Evolutionary conservation across 306 rosid genomes (phyloP), one percentile per base, ranked within the genome.

Genomic region (Carpinus viminea): DNA sequence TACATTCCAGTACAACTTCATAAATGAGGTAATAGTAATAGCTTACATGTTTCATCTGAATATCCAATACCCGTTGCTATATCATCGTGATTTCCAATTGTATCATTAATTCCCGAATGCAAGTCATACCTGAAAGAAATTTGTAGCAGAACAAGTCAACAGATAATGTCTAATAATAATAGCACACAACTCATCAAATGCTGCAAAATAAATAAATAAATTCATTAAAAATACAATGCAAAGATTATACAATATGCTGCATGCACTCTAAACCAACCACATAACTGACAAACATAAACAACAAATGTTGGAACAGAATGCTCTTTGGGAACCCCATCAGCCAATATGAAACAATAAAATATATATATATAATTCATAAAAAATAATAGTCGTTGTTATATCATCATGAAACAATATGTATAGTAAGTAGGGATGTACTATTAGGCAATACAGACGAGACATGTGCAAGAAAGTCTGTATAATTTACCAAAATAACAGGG

Each of bases 1-100:
- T 81, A 76, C 24, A 24, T 81, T 79, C 28, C 75, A 84, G 72
- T 84, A 84, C 41, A 61, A 81, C 83, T 81, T 81, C 45, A 28
- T 73, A 53, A 1, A 45, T 43, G 5, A 26, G 45, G 47, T 54
- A 13, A 48, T 70, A 41, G 65, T 59, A 46, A 62, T 80, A 71
- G 79, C 90, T 87, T 89, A 94, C 98, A 65, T 24, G 92, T 91
- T 85, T 83, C 93, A 79, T 81, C 78, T 21, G 96, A 91, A 85
- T 88, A 95, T 77, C 84, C 89, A 80, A 92, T 66, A 53, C 90
- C 86, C 8, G 92, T 90, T 47, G 95, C 89, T 8, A 87, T 83
- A 76, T 95, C 97, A 73, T 87, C 92, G 16, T 95, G 98, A 68
- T 83, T 85, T 47, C 93, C 96, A 73, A 91, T 38, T 43, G 80